These are phyloP conservation scores for Pseudogymnoascus sp. DNA, from an alignment of 2,329 filamentous ascomycete species.

Conservation along the genomic window DNA sequence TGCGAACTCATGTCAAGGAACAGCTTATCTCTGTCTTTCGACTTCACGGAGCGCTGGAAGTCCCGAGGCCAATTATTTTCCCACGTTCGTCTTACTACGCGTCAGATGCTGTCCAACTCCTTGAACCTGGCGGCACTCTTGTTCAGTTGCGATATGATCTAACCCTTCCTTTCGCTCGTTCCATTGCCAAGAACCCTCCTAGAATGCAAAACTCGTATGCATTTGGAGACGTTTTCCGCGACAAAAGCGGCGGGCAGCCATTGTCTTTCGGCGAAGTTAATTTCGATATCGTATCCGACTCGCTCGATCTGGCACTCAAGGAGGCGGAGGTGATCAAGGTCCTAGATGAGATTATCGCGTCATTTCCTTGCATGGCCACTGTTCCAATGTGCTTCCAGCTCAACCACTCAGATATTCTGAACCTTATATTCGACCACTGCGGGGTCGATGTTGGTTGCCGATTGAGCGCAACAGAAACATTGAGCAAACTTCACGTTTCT, in stretches of 20 bases:
- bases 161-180: constrained; percentile 78
- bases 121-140: constrained; percentile 79
- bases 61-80: constrained; percentile 65
- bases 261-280: constrained; percentile 81
- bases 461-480: constrained; percentile 66
- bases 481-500: constrained; percentile 81
- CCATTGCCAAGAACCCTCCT: constrained; percentile 65
- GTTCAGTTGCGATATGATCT: constrained; percentile 92
- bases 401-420: constrained; percentile 79
- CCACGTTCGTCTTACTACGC: constrained; percentile 75
- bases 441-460: constrained; percentile 64
- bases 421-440: constrained; percentile 85
- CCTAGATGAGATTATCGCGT: constrained; percentile 77
- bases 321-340: constrained; percentile 94
- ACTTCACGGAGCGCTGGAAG: constrained; percentile 81
- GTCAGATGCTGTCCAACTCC: constrained; percentile 65
- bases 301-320: constrained; percentile 74
- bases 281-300: constrained; percentile 90
- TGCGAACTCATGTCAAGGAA: constrained; percentile 67
- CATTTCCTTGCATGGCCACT: constrained; percentile 67
- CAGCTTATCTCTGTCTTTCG: constrained; percentile 72
- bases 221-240: constrained; percentile 82
- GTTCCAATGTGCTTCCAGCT: constrained; percentile 80
- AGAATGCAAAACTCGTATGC: constrained; percentile 70
- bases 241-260: constrained; percentile 74